These are phyloP conservation scores for Lentinula guzmanii DNA, from an alignment of 768 basidiomycete genomes.

Conservation along the genomic window DNA sequence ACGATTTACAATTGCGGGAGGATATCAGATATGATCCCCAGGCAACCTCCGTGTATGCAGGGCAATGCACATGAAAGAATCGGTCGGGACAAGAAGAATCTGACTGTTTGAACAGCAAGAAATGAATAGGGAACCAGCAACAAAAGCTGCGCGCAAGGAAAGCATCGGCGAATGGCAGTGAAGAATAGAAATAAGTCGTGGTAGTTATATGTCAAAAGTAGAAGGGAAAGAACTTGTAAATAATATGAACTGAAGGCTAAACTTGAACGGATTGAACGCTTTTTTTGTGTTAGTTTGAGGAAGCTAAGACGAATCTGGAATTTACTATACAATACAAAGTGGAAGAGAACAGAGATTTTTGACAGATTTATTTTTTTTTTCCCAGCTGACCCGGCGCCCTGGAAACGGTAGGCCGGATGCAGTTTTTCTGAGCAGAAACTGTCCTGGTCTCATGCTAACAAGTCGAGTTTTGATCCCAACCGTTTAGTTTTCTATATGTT, in stretches of 20 bases:
- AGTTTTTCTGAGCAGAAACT: slow-evolving; percentile 6
- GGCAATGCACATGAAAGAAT: background rate
- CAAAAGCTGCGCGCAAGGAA: background rate
- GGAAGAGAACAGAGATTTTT: background rate
- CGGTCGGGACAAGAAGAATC: background rate
- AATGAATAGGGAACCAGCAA: background rate
- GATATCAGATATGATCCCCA: background rate
- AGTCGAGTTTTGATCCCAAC: slow-evolving; percentile 1
- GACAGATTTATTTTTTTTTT: slow-evolving; percentile 1
- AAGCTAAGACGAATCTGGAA: background rate
- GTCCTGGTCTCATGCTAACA: slow-evolving; percentile 4
- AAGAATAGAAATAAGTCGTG: background rate
- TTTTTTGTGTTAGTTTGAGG: too few species aligned
- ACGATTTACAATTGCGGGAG: background rate
- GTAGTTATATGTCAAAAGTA: background rate
- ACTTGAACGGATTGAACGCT: too few species aligned
- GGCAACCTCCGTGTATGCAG: background rate
- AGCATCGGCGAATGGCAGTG: background rate
- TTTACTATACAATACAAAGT: background rate
- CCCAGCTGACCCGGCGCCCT: slow-evolving; percentile 16
- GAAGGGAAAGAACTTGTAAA: background rate
- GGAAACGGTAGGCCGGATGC: slow-evolving; percentile 16
- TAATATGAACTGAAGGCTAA: background rate
- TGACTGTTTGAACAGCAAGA: background rate
- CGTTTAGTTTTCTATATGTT: slow-evolving; percentile 12